Evolutionary conservation across 1,139 yeast genomes (phyloP).

Genomic region (Blastobotrys petasosporus): DNA sequence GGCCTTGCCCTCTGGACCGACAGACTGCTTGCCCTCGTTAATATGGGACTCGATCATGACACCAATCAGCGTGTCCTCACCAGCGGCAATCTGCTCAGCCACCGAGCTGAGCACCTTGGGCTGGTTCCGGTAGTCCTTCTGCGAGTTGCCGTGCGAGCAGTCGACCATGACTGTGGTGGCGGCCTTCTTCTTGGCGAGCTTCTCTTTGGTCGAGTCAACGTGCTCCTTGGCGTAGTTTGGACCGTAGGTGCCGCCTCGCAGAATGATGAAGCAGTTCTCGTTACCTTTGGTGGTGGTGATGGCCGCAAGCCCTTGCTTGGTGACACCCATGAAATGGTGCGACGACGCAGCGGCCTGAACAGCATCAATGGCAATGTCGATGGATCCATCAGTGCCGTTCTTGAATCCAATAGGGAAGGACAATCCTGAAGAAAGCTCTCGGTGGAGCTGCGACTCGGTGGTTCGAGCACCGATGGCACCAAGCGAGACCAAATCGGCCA

Average conservation of each 20-base stretch:
- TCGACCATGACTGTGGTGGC: constrained; percentile 74
- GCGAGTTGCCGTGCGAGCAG: constrained; percentile 96
- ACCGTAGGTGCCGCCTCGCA: constrained; percentile 93
- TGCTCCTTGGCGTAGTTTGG: constrained; percentile 84
- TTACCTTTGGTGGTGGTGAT: constrained; percentile 95
- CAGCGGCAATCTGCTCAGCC: constrained; percentile 72
- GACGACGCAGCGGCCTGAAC: constrained; percentile 85
- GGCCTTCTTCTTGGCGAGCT: constrained; percentile 37
- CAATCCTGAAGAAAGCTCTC: constrained; percentile 93
- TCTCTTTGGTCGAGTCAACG: constrained; percentile 68
- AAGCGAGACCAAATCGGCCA: constrained; percentile 82
- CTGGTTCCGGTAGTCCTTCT: constrained; percentile 90
- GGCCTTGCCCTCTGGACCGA: constrained; percentile 66
- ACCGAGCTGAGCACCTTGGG: constrained; percentile 79
- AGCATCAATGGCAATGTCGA: constrained; percentile 92
- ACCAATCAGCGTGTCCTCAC: constrained; percentile 78
- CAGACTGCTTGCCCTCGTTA: constrained; percentile 85
- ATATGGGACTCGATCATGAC: constrained; percentile 95
- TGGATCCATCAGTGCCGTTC: constrained; percentile 95
- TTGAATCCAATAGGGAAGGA: constrained; percentile 98
- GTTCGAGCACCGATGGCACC: constrained; percentile 99
- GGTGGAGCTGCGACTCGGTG: constrained; percentile 94
- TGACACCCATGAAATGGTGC: constrained; percentile 95
- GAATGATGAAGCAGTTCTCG: constrained; percentile 64
- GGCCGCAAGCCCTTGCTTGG: constrained; percentile 94